Evolutionary conservation across 306 rosid species (phyloP).

Genomic region (Pyrus bretschneideri): DNA sequence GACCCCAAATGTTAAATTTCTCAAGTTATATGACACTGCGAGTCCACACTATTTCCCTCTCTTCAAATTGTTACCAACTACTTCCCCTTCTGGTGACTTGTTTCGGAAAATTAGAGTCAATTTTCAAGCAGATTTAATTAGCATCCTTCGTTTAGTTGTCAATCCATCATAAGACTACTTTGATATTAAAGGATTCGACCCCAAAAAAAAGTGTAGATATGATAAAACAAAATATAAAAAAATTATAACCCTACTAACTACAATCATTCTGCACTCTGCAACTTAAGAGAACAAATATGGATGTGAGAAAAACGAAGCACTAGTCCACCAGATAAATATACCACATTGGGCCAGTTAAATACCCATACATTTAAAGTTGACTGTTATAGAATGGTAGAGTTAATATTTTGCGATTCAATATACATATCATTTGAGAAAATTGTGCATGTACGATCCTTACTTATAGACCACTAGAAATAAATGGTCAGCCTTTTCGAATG

Average conservation of each 20-base stretch:
- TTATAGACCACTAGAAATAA: not conserved
- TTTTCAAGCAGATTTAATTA: not conserved
- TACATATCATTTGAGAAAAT: not conserved
- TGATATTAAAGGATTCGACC: not conserved
- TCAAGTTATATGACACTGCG: not conserved
- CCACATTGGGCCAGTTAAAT: not conserved
- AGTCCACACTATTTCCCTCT: not conserved
- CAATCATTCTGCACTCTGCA: not conserved
- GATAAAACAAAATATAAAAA: not conserved
- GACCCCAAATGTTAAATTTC: not conserved
- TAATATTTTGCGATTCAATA: not conserved
- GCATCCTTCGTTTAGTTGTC: not conserved
- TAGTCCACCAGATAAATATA: not conserved
- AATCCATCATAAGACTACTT: not conserved
- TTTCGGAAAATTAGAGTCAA: not conserved
- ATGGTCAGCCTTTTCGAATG: not conserved
- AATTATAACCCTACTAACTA: not conserved
- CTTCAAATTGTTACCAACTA: not conserved
- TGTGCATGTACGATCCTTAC: not conserved
- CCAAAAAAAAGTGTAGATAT: not conserved
- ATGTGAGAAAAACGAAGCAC: not conserved
- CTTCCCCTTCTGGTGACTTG: not conserved
- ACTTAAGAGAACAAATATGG: not conserved
- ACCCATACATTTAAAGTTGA: too few species aligned
- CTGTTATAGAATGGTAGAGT: not conserved